Evolutionary conservation across 371 early-diverging fungal genomes (phyloP).

Genomic region (Mortierella sp.): DNA sequence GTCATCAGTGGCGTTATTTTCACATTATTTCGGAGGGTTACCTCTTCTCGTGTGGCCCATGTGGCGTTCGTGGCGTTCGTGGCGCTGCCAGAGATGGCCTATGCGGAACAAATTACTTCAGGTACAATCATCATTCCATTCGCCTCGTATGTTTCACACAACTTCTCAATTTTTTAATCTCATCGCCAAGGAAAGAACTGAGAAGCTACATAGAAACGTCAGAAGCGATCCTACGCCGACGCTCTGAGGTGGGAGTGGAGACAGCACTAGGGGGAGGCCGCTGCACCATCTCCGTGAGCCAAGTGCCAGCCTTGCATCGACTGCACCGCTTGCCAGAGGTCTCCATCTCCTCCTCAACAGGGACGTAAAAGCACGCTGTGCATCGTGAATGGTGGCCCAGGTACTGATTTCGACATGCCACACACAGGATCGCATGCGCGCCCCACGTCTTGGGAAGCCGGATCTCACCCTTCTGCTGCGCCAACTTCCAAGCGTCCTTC

Average conservation of each 20-base stretch:
- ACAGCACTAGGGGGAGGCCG: background rate
- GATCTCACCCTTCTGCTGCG: slow-evolving; percentile 34
- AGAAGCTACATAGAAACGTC: slow-evolving; percentile 18
- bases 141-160: background rate
- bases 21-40: background rate
- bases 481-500: slow-evolving; percentile 39
- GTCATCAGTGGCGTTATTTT: background rate
- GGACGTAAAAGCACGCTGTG: slow-evolving; percentile 55
- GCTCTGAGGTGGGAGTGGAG: background rate
- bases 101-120: slow-evolving; percentile 4
- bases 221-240: slow-evolving; percentile 12
- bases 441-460: slow-evolving; percentile 54
- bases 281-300: slow-evolving; percentile 39
- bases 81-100: slow-evolving; percentile 6
- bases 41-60: background rate
- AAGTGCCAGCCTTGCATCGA: slow-evolving; percentile 54
- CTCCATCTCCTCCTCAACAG: slow-evolving; percentile 42
- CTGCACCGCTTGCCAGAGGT: slow-evolving; percentile 33
- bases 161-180: background rate
- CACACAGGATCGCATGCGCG: slow-evolving; percentile 44
- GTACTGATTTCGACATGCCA: slow-evolving; percentile 42
- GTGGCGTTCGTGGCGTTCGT: background rate
- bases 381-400: slow-evolving; percentile 49
- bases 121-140: background rate
- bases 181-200: background rate